phyloP scores from a whole-genome alignment of 139 green algal species.

The Chlorella ohadii region DNA sequence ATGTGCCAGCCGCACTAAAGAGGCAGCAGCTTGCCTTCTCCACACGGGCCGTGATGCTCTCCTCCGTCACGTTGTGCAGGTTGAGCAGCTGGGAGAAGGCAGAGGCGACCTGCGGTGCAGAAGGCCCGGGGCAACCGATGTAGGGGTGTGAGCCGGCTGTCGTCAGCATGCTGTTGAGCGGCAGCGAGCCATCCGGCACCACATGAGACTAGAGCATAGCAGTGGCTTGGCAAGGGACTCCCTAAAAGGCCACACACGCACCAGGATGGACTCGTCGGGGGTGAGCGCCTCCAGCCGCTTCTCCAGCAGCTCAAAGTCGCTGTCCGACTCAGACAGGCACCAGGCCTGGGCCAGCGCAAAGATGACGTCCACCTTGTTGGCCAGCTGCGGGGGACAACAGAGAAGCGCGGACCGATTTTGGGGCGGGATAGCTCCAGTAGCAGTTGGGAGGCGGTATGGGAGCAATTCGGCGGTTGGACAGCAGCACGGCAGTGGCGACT shows the following conservation, averaged over 20 bases:
- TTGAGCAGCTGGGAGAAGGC: constrained; percentile 93
- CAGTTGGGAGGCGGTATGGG: neutral
- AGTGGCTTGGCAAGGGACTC: no score
- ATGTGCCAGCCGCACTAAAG: no score
- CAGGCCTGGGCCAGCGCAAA: constrained; percentile 83
- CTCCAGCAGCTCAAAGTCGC: constrained; percentile 88
- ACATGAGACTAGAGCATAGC: no score
- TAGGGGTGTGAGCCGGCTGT: neutral
- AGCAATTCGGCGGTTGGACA: neutral
- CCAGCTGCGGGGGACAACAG: neutral
- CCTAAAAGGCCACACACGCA: no score
- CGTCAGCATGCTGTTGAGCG: no score
- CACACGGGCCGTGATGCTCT: constrained; percentile 75
- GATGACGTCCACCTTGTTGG: constrained; percentile 78
- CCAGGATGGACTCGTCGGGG: constrained; percentile 87
- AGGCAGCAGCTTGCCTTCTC: constrained; percentile 46
- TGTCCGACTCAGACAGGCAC: constrained; percentile 69
- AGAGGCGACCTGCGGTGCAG: constrained; percentile 69
- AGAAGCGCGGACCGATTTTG: no score
- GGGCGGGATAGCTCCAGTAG: neutral
- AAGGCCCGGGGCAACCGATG: neutral
- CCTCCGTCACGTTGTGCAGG: constrained; percentile 93
- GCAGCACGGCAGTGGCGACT: no score
- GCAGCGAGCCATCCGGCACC: no score
- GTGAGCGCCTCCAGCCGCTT: constrained; percentile 73